A percentile compares a stretch with the other conserved stretches of the same genome.
phyloP scores from a whole-genome alignment of 768 basidiomycete species.

The Sutorius australiensis region DNA sequence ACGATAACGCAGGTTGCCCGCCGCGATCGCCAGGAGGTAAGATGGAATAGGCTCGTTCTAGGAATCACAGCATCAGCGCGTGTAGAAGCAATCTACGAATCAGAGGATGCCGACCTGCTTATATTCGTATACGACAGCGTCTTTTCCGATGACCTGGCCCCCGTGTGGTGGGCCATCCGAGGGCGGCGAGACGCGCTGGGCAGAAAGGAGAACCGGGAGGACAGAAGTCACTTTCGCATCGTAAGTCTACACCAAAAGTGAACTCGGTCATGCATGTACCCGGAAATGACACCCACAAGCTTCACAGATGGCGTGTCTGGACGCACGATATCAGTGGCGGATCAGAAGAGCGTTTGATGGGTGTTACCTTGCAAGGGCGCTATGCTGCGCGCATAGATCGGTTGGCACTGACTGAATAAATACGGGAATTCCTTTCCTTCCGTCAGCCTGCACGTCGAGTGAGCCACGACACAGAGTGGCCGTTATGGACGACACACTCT shows the following conservation, averaged over 20 bases:
- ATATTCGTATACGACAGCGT: conserved; percentile 71
- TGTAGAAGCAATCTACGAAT: neutral
- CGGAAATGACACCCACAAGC: conserved; percentile 46
- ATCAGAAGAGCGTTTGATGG: neutral
- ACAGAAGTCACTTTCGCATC: conserved; percentile 70
- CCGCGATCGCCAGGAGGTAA: conserved; percentile 90
- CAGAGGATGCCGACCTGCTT: conserved; percentile 52
- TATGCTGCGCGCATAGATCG: conserved; percentile 81
- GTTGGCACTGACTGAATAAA: conserved; percentile 91
- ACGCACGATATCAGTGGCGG: neutral
- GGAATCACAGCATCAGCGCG: neutral
- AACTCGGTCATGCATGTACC: neutral
- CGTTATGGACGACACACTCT: conserved; percentile 41
- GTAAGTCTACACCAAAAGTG: conserved; percentile 56
- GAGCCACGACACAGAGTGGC: neutral
- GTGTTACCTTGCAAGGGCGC: conserved; percentile 70
- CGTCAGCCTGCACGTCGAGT: conserved; percentile 54
- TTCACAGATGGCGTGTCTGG: conserved; percentile 86
- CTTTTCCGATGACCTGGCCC: conserved; percentile 71
- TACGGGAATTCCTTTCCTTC: conserved; percentile 83
- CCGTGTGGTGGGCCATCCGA: conserved; percentile 65
- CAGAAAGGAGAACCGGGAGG: conserved; percentile 87
- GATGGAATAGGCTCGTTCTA: conserved; percentile 84
- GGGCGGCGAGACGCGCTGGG: conserved; percentile 73
- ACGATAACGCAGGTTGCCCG: conserved; percentile 75